phyloP scores from a whole-genome alignment of 176 grass and related monocot species.

The Luzula sylvatica region DNA sequence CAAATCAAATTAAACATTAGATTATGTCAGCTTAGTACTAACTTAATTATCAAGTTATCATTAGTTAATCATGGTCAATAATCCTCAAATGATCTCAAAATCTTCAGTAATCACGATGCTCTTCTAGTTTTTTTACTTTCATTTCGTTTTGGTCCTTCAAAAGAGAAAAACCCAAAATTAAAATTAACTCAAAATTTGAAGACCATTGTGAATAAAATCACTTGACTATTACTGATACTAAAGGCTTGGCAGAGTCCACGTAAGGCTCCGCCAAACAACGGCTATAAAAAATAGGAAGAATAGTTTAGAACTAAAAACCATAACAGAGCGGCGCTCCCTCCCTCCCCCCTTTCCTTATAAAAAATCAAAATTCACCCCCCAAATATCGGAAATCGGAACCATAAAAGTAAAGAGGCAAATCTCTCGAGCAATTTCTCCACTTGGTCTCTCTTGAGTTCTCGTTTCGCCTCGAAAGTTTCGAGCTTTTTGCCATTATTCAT shows the following conservation, averaged over 20 bases:
- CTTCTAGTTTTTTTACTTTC: no score
- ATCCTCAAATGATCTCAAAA: no score
- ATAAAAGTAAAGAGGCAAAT: neutral
- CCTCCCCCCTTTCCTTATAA: neutral
- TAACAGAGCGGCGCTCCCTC: neutral
- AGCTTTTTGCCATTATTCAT: slow-evolving; percentile 16
- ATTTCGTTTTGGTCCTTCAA: no score
- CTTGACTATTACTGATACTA: neutral
- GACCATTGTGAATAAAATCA: no score
- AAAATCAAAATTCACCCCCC: neutral
- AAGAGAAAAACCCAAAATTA: no score
- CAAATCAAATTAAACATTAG: no score
- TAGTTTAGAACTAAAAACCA: neutral
- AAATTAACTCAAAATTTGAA: no score
- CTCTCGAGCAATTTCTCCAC: neutral
- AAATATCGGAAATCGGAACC: neutral
- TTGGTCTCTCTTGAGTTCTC: neutral
- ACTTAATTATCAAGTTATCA: no score
- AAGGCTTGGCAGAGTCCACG: slow-evolving; percentile 8
- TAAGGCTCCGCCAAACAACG: neutral
- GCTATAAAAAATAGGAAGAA: neutral
- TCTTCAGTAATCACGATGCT: no score
- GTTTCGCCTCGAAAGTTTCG: neutral
- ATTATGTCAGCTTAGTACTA: no score
- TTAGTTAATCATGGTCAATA: no score